phyloP scores from a whole-genome alignment of 116 monocot genomes.

The Iris pallida region DNA sequence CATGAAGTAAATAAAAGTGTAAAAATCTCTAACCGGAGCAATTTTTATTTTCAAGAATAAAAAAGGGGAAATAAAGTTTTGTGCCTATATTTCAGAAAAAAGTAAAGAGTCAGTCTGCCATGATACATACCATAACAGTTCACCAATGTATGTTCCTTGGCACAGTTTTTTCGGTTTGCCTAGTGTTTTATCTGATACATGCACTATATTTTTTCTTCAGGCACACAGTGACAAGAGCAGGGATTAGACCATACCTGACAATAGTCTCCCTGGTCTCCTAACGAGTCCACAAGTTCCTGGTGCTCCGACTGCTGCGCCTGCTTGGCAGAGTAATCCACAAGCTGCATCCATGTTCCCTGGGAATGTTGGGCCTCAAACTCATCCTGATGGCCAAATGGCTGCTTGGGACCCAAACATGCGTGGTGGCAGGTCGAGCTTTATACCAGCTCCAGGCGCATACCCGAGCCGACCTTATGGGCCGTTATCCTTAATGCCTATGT shows the following conservation, averaged over 20 bases:
- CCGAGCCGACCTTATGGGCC: constrained; percentile 27
- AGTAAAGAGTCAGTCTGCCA: too few species aligned
- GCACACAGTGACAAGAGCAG: constrained; percentile 30
- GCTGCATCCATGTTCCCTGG: constrained; percentile 9
- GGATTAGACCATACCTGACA: constrained; percentile 71
- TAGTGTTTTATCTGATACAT: not conserved
- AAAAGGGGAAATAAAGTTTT: too few species aligned
- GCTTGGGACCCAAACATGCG: constrained; percentile 58
- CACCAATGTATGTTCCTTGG: too few species aligned
- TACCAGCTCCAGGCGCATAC: constrained; percentile 20
- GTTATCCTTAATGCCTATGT: constrained; percentile 10
- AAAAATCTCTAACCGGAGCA: too few species aligned
- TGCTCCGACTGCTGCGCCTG: constrained; percentile 6
- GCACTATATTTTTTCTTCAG: not conserved
- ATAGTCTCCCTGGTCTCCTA: constrained; percentile 51
- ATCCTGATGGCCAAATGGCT: constrained; percentile 22
- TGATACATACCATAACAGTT: too few species aligned
- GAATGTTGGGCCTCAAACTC: constrained; percentile 1
- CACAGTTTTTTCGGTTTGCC: not conserved
- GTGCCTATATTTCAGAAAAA: too few species aligned
- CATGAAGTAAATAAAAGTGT: too few species aligned
- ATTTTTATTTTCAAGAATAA: too few species aligned
- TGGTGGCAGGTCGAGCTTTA: constrained; percentile 17
- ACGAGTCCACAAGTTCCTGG: constrained; percentile 41
- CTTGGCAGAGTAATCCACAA: constrained; percentile 40